Base-by-base conservation (phyloP, 257 asterid genomes). In the Asclepias syriaca region DNA sequence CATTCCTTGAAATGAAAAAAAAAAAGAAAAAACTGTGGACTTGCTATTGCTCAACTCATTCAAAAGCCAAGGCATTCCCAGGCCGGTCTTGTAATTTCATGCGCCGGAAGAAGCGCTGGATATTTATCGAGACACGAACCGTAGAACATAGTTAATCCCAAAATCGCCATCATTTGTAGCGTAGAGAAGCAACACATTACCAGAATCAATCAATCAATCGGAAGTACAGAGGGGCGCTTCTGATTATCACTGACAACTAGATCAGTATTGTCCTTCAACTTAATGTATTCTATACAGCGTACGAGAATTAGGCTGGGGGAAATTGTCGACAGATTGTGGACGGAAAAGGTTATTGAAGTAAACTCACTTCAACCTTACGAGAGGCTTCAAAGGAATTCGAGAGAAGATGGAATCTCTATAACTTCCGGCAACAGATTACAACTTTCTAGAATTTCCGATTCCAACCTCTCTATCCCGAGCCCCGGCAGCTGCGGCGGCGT, bases 101-200 rank as follows among this genome's bases (percentile, higher is more conserved):
- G 77, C 6, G 67, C 78, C 19, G 49, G 24, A n/a, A 75, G 80
- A 16, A 79, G 75, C 0, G 40, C 1, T 8, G 71, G 3, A 12
- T 9, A 16, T 5, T 68, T 49, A 65, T 72, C 69, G 46, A 59
- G 72, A 39, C 2, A 67, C 39, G 8, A 72, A 72, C 24, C 32
- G 57, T 2, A 21, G 68, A 45, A 75, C 29, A 21, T 69, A 50
- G 29, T 72, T 71, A 27, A 12, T 59, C 77, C 74, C 75, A 37
- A 29, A 74, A 54, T 8, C 64, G 18, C 34, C 54, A 9, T 57
- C 22, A 7, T n/a, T 19, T 21, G 71, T n/a, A 34, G 43, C 71
- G 27, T 71, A 79, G 5, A 79, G 64, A 54, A 79, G 77, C 24
- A 75, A 49, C 2, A 80, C 80, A 18, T 75, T 66, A 65, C 83